phyloP scores from a whole-genome alignment of 495 filamentous ascomycete species.

The Aspergillus sclerotioniger region DNA sequence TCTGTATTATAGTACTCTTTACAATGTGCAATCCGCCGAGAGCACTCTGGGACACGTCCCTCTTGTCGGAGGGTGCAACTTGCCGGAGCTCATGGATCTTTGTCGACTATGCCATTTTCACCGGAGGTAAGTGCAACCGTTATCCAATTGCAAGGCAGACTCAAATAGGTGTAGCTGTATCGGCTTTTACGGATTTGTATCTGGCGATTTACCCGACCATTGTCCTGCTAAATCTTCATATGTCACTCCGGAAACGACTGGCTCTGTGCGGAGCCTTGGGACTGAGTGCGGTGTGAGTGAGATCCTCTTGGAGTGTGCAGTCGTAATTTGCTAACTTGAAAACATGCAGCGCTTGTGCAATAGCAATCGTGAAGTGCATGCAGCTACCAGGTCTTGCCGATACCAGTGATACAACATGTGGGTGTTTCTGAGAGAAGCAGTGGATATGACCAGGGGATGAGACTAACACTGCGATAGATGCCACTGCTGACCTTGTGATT shows the following conservation, averaged over 20 bases:
- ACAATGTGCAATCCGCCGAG: conserved; percentile 39
- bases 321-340: not conserved
- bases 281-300: conserved; percentile 34
- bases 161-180: conserved; percentile 19
- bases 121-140: conserved; percentile 24
- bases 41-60: conserved; percentile 39
- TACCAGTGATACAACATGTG: conserved; percentile 41
- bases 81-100: conserved; percentile 36
- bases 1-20: conserved; percentile 34
- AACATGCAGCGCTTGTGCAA: conserved; percentile 21
- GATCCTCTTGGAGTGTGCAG: not conserved
- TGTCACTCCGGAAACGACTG: conserved; percentile 46
- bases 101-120: conserved; percentile 35
- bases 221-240: conserved; percentile 45
- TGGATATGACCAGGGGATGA: no score
- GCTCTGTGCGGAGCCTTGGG: conserved; percentile 43
- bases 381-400: conserved; percentile 35
- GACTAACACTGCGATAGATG: conserved; percentile 19
- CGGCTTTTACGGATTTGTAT: conserved; percentile 46
- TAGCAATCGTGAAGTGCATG: conserved; percentile 42
- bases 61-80: conserved; percentile 25
- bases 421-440: conserved; percentile 3
- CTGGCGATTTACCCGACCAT: conserved; percentile 49
- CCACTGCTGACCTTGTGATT: conserved; percentile 40
- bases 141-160: not conserved